These are phyloP conservation scores for Fraxinus paxiana DNA, from an alignment of 305 asterid species.

Conservation along the genomic window DNA sequence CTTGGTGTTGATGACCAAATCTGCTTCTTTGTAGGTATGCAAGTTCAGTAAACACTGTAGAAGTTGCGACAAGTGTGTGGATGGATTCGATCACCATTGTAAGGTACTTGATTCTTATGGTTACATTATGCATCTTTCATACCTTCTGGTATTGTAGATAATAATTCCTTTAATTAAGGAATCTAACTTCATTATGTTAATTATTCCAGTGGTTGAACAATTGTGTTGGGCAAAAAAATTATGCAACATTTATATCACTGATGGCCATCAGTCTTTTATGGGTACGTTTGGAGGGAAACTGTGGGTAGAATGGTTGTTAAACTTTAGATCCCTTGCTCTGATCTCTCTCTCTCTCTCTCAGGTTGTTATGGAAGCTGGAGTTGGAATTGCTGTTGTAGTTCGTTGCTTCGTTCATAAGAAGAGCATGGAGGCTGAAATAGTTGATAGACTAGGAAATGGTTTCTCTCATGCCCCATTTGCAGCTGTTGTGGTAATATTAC, in stretches of 20 bases:
- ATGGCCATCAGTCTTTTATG: slow-evolving; percentile 88
- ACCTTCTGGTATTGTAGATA: neutral
- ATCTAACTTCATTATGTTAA: slow-evolving; percentile 33
- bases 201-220: slow-evolving; percentile 89
- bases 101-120: slow-evolving; percentile 52
- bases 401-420: slow-evolving; percentile 72
- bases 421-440: slow-evolving; percentile 79
- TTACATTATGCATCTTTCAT: slow-evolving; percentile 9
- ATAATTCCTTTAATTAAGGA: slow-evolving; percentile 13
- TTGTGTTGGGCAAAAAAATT: slow-evolving; percentile 93
- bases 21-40: slow-evolving; percentile 55
- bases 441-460: slow-evolving; percentile 89
- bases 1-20: slow-evolving; percentile 20
- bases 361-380: slow-evolving; percentile 84
- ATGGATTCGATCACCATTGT: slow-evolving; percentile 99
- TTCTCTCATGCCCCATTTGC: slow-evolving; percentile 96
- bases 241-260: slow-evolving; percentile 66
- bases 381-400: slow-evolving; percentile 80
- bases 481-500: slow-evolving; percentile 78
- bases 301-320: neutral
- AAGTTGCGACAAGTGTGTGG: slow-evolving; percentile 99
- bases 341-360: slow-evolving; percentile 35
- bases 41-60: slow-evolving; percentile 97
- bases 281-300: slow-evolving; percentile 52
- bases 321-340: slow-evolving; percentile 11